phyloP scores from a whole-genome alignment of 2,329 filamentous ascomycete species.

The Cyphellophora attinorum region DNA sequence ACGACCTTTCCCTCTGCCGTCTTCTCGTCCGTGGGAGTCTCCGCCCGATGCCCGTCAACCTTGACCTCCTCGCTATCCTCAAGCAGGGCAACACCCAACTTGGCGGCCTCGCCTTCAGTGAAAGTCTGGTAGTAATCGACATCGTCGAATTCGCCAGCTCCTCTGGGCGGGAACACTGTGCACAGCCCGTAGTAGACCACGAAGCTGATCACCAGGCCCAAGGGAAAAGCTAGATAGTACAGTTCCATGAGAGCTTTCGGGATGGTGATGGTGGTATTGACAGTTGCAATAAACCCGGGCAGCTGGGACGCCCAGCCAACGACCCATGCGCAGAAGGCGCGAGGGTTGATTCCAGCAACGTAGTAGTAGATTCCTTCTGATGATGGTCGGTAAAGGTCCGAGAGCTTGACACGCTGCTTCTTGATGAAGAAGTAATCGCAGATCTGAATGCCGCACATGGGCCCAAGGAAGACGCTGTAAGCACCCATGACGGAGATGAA shows the following conservation, averaged over 20 bases:
- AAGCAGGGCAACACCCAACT: conserved; percentile 8
- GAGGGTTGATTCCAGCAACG: conserved; percentile 33
- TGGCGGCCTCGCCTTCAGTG: conserved; percentile 9
- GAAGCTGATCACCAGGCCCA: conserved; percentile 31
- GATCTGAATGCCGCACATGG: conserved; percentile 26
- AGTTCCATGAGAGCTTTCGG: conserved; percentile 26
- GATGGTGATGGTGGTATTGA: conserved; percentile 13
- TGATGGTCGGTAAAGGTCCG: conserved; percentile 30
- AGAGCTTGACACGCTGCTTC: conserved; percentile 27
- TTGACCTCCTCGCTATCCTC: conserved; percentile 7
- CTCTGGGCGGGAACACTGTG: conserved; percentile 16
- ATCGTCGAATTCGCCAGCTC: conserved; percentile 13
- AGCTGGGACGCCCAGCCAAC: conserved; percentile 23
- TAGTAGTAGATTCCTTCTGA: conserved; percentile 32
- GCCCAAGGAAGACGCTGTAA: conserved; percentile 35
- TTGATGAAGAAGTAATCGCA: conserved; percentile 26
- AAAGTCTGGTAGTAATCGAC: conserved; percentile 12
- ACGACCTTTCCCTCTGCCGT: too few species aligned
- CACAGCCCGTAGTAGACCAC: too few species aligned
- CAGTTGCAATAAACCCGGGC: conserved; percentile 20
- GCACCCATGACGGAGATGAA: conserved; percentile 38
- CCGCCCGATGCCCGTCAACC: too few species aligned
- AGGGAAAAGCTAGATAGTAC: conserved; percentile 31
- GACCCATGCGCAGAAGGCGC: conserved; percentile 31
- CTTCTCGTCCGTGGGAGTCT: too few species aligned